A percentile compares a stretch with the other conserved stretches of the same genome.
Evolutionary conservation across 352 stramenopile species (phyloP).

Genomic region (Peronospora farinosa): DNA sequence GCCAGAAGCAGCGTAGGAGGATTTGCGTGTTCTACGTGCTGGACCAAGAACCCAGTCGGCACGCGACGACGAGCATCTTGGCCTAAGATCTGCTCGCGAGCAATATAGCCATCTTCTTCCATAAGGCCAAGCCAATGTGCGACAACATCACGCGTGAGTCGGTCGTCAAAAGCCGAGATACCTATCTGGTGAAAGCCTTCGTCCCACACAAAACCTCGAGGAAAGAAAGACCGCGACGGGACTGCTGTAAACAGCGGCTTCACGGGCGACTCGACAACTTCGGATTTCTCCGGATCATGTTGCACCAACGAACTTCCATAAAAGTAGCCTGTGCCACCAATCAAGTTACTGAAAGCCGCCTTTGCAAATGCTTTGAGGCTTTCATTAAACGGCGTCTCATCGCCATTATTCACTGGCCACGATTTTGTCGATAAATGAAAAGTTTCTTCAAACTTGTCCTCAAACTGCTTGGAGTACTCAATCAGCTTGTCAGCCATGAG

Average conservation of each 20-base stretch:
- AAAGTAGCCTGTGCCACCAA: slow-evolving; percentile 89
- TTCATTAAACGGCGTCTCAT: slow-evolving; percentile 34
- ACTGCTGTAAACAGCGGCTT: slow-evolving; percentile 83
- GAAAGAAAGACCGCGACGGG: slow-evolving; percentile 91
- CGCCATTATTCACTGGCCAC: slow-evolving; percentile 10
- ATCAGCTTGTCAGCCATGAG: slow-evolving; percentile 19
- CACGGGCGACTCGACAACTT: slow-evolving; percentile 33
- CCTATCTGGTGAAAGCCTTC: slow-evolving; percentile 92
- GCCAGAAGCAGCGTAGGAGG: slow-evolving; percentile 85
- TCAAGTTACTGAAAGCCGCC: slow-evolving; percentile 84
- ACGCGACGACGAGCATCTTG: slow-evolving; percentile 65
- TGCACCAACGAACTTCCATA: slow-evolving; percentile 79
- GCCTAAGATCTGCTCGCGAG: slow-evolving; percentile 87
- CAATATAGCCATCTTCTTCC: slow-evolving; percentile 87
- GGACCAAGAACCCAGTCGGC: slow-evolving; percentile 85
- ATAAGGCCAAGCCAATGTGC: slow-evolving; percentile 86
- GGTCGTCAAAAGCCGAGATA: slow-evolving; percentile 65
- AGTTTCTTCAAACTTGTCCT: slow-evolving; percentile 45
- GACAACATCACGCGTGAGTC: slow-evolving; percentile 74
- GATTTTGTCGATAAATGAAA: slow-evolving; percentile 49
- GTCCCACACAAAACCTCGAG: slow-evolving; percentile 91
- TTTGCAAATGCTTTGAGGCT: slow-evolving; percentile 69
- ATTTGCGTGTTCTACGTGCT: slow-evolving; percentile 89
- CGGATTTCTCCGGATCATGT: slow-evolving; percentile 36
- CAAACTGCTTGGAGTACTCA: slow-evolving; percentile 36